Conservation (phyloP, 2,329 filamentous ascomycete genomes). For the Colletotrichum sojae region DNA sequence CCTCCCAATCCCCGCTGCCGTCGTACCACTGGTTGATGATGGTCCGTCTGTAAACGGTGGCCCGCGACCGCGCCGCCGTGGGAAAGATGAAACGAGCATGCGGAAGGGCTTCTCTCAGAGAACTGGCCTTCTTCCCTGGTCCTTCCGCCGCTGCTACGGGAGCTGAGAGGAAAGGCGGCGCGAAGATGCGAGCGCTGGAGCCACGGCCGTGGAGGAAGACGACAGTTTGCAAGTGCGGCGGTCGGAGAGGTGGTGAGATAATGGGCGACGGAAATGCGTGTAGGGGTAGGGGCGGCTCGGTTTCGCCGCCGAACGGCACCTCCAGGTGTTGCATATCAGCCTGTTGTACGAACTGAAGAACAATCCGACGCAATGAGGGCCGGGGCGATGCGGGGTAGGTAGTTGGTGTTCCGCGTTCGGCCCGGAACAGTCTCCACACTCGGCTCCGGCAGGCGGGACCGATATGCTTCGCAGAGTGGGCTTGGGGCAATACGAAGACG, state of each 20-base stretch:
- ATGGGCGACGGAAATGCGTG: slow-evolving; percentile 46
- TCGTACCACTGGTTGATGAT: slow-evolving; percentile 55
- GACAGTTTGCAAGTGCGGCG: slow-evolving; percentile 59
- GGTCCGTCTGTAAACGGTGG: slow-evolving; percentile 50
- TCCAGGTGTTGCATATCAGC: background rate
- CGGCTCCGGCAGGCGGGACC: background rate
- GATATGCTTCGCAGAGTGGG: background rate
- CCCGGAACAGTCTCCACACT: background rate
- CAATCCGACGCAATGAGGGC: background rate
- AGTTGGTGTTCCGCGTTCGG: background rate
- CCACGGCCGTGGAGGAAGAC: slow-evolving; percentile 66
- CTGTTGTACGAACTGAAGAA: background rate
- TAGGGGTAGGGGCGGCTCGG: slow-evolving; percentile 25
- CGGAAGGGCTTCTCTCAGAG: slow-evolving; percentile 54
- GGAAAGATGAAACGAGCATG: slow-evolving; percentile 66
- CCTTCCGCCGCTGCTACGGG: slow-evolving; percentile 31
- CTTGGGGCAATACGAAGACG: no score
- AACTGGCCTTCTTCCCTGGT: background rate
- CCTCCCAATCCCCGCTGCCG: slow-evolving; percentile 53
- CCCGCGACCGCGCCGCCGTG: slow-evolving; percentile 56
- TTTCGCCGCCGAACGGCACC: background rate
- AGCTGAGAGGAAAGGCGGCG: slow-evolving; percentile 53
- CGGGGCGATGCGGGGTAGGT: slow-evolving; percentile 7
- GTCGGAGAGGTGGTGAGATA: slow-evolving; percentile 43
- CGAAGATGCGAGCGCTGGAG: slow-evolving; percentile 57